phyloP scores from a whole-genome alignment of 768 basidiomycete species.

The Mycena chlorophos region DNA sequence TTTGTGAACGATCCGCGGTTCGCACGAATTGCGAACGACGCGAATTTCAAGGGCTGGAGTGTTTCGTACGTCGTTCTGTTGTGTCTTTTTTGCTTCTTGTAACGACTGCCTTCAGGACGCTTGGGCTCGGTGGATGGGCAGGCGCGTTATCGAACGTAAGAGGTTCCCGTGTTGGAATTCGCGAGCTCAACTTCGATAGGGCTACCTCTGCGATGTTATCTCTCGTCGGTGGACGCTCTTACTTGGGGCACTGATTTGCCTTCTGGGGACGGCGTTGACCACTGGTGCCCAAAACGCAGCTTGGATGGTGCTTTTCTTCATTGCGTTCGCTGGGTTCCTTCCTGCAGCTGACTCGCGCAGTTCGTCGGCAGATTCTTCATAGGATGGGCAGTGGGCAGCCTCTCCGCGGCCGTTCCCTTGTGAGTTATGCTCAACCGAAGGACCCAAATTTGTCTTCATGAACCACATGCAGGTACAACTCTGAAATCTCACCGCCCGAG shows the following conservation, averaged over 20 bases:
- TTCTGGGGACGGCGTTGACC: slow-evolving; percentile 22
- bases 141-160: slow-evolving; percentile 21
- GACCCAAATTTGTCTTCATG: slow-evolving; percentile 25
- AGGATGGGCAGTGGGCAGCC: slow-evolving; percentile 59
- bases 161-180: neutral
- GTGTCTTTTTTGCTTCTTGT: neutral
- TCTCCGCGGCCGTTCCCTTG: slow-evolving; percentile 37
- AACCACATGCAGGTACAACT: slow-evolving; percentile 34
- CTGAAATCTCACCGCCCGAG: slow-evolving; percentile 40
- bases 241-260: slow-evolving; percentile 19
- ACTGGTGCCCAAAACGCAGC: slow-evolving; percentile 23
- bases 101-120: slow-evolving; percentile 9
- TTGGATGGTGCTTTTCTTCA: slow-evolving; percentile 21
- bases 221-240: slow-evolving; percentile 26
- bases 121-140: slow-evolving; percentile 24
- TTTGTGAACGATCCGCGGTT: slow-evolving; percentile 22
- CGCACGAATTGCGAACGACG: slow-evolving; percentile 24
- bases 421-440: slow-evolving; percentile 22
- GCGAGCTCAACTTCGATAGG: slow-evolving; percentile 4
- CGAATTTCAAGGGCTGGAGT: slow-evolving; percentile 26
- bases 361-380: slow-evolving; percentile 52
- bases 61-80: slow-evolving; percentile 15
- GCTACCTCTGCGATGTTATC: slow-evolving; percentile 24
- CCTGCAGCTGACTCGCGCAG: slow-evolving; percentile 1
- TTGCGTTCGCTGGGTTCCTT: neutral